Base-by-base conservation (phyloP, 805 yeast species). In the Starmera dryadoides region DNA sequence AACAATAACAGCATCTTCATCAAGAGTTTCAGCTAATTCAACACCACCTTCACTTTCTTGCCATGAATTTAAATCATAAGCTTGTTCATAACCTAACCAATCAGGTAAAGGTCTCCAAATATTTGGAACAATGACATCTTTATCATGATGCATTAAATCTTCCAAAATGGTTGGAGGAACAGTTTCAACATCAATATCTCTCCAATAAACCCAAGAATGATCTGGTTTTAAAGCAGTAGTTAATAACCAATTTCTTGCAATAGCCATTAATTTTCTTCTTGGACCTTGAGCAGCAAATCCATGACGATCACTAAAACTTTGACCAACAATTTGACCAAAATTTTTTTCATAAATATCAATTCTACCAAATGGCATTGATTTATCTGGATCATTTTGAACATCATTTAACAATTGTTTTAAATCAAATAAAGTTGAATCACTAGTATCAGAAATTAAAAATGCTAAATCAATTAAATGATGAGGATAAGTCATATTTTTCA, bases 281-380 rank as follows among this genome's bases (percentile, higher is more conserved):
- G 94, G 94, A 11, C 96, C 98, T 61, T 91, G 98, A 1, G 95
- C 96, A 11, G 86, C 88, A 60, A 91, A 89, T 2, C 96, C 96
- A 59, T 91, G 97, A 56, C 98, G 71, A 58, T 88, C 97, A 44
- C 85, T 76, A 54, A 91, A 88, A 18, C 91, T 83, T 64, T 91
- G 98, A 42, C 97, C 96, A 45, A 91, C 82, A 34, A 75, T 75
- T 58, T 89, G 96, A 34, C 97, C 97, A 57, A 89, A 89, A 62
- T 91, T 96, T 57, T 86, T 89, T 59, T 86, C 93, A 58, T 67
- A 87, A 37, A 88, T 86, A 59, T 87, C 95, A 39, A 87, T 85
- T 49, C 79, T 78, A 28, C 96, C 95, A 61, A 85, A 86, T 43
- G 80, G 74, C 67, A 73, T 67, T n/a, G 65, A 42, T 17, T 63